Conservation (phyloP, 345 rosid genomes). For the Erodium maritimum region DNA sequence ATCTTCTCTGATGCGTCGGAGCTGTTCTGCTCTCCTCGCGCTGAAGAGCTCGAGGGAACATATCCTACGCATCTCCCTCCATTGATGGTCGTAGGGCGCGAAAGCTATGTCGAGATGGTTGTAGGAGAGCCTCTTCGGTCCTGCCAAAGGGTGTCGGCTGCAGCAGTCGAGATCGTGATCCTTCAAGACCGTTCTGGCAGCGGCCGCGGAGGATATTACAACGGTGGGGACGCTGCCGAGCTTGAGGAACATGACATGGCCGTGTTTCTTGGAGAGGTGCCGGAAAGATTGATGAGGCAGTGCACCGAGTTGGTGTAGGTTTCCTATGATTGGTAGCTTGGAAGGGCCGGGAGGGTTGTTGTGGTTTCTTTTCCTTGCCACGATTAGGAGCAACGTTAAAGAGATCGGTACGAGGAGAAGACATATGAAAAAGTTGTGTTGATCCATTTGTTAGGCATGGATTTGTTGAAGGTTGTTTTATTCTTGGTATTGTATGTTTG, state of each 20-base stretch:
- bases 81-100: constrained; percentile 20
- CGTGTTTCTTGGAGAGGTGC: constrained; percentile 10
- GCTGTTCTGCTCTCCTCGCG: constrained; percentile 12
- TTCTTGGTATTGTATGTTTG: too few species aligned
- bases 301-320: constrained; percentile 7
- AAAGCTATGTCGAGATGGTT: constrained; percentile 18
- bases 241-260: constrained; percentile 14
- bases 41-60: constrained; percentile 13
- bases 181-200: constrained; percentile 17
- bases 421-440: too few species aligned
- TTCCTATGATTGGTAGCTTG: constrained; percentile 9
- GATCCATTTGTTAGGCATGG: too few species aligned
- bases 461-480: too few species aligned
- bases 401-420: too few species aligned
- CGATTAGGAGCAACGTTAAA: too few species aligned
- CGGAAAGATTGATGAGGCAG: constrained; percentile 4
- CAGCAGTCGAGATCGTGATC: constrained; percentile 18
- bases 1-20: constrained; percentile 14
- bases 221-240: constrained; percentile 5
- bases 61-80: constrained; percentile 18
- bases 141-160: constrained; percentile 12
- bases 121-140: constrained; percentile 10
- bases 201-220: constrained; percentile 10
- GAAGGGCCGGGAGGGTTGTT: constrained; percentile 13
- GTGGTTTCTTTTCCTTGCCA: too few species aligned